Evolutionary conservation across 352 stramenopile species (phyloP).

Genomic region (Pythium pectinolyticum): DNA sequence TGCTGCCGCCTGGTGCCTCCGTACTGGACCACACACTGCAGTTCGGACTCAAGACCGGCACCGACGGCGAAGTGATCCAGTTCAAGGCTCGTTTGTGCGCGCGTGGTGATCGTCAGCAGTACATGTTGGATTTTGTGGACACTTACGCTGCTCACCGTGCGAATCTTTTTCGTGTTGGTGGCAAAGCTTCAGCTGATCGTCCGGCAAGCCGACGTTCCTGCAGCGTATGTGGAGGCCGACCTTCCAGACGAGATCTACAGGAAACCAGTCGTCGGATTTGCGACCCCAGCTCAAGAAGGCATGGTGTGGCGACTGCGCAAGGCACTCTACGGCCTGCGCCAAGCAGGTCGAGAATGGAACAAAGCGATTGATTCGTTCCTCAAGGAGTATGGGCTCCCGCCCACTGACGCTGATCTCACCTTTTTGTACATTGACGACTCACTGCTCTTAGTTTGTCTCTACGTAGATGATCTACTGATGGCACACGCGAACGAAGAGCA

Average conservation of each 20-base stretch:
- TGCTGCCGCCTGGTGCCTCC: background rate
- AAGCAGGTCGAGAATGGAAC: constrained; percentile 8
- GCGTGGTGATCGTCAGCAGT: background rate
- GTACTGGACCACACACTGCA: constrained; percentile 9
- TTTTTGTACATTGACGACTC: constrained; percentile 27
- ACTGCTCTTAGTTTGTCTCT: constrained; percentile 27
- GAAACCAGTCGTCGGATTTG: background rate
- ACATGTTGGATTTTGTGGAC: background rate
- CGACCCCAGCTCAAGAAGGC: background rate
- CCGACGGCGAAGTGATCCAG: background rate
- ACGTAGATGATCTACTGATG: constrained; percentile 35
- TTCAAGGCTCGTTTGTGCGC: constrained; percentile 9
- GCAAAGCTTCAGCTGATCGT: background rate
- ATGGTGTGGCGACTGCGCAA: constrained; percentile 11
- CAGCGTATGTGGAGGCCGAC: constrained; percentile 5
- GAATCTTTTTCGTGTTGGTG: constrained; percentile 12
- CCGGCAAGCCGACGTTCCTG: constrained; percentile 5
- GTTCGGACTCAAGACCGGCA: constrained; percentile 1
- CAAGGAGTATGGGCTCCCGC: background rate
- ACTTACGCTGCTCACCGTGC: constrained; percentile 9
- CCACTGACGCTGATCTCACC: constrained; percentile 16
- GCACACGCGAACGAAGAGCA: background rate
- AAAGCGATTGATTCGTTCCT: constrained; percentile 25
- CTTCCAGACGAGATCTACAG: too few relatives aligned
- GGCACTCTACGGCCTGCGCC: constrained; percentile 6